Conservation (phyloP, 2,329 filamentous ascomycete species). For the Fusarium sterilihyphosum region DNA sequence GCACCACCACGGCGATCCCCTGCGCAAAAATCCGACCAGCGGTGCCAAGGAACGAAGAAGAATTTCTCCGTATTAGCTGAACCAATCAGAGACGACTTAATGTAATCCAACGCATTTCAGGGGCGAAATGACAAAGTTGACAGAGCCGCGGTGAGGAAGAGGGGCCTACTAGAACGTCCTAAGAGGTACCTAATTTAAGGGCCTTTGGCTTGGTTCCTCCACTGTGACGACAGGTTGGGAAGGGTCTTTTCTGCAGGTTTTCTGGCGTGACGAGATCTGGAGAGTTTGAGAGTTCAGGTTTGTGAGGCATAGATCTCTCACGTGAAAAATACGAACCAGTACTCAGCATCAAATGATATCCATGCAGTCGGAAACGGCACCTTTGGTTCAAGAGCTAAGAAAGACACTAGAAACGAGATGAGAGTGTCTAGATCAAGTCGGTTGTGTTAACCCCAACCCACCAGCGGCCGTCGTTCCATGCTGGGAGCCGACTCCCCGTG, state of each 20-base stretch:
- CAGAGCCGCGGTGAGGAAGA: constrained; percentile 41
- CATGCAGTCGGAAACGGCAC: constrained; percentile 36
- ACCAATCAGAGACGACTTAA: constrained; percentile 38
- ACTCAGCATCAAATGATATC: constrained; percentile 6
- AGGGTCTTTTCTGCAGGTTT: constrained; percentile 17
- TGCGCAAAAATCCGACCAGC: constrained; percentile 35
- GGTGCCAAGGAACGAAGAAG: constrained; percentile 29
- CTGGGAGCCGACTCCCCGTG: constrained; percentile 26
- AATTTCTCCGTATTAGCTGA: constrained; percentile 36
- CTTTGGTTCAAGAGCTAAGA: constrained; percentile 21
- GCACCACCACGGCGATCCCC: constrained; percentile 30
- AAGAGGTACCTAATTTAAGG: constrained; percentile 13
- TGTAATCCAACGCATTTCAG: constrained; percentile 45
- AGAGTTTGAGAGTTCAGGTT: not conserved
- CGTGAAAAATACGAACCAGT: constrained; percentile 10
- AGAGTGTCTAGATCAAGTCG: constrained; percentile 21
- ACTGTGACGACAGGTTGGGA: constrained; percentile 30
- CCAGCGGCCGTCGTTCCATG: constrained; percentile 28
- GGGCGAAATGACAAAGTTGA: constrained; percentile 36
- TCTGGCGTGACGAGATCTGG: not conserved
- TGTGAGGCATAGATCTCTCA: constrained; percentile 1
- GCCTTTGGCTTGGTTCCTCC: constrained; percentile 21
- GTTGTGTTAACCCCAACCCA: constrained; percentile 32
- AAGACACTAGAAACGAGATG: constrained; percentile 31
- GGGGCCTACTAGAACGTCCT: constrained; percentile 32